Evolutionary conservation across 345 rosid species (phyloP).

Genomic region (Clarkia xantiana): DNA sequence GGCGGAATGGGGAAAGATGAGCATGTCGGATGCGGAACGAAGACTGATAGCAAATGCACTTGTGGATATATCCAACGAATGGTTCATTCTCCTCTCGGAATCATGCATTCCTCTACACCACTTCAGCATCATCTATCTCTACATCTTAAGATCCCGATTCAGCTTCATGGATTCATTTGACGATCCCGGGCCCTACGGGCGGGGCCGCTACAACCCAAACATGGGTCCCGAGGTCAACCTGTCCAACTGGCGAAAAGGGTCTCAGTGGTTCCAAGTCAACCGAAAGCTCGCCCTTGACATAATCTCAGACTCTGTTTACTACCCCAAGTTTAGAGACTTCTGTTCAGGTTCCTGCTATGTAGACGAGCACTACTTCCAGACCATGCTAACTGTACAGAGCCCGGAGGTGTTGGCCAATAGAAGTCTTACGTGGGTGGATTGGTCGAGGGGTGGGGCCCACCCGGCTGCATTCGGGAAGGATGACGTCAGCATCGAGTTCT

Average conservation of each 20-base stretch:
- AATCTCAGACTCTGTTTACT: constrained; percentile 14
- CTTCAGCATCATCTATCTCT: constrained; percentile 21
- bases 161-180: constrained; percentile 30
- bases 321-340: constrained; percentile 25
- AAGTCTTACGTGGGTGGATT: constrained; percentile 29
- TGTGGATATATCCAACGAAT: constrained; percentile 27
- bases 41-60: constrained; percentile 36
- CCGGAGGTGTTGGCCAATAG: constrained; percentile 28
- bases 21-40: constrained; percentile 35
- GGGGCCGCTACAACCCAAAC: constrained; percentile 23
- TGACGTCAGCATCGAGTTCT: constrained; percentile 19
- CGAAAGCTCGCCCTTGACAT: constrained; percentile 19
- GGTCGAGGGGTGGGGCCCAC: constrained; percentile 37
- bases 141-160: constrained; percentile 21
- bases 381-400: constrained; percentile 21
- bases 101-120: constrained; percentile 31
- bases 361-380: constrained; percentile 34
- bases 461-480: constrained; percentile 29
- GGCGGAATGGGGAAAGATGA: constrained; percentile 35
- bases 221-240: constrained; percentile 30
- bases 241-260: constrained; percentile 34
- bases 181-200: constrained; percentile 22
- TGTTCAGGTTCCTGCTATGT: constrained; percentile 29
- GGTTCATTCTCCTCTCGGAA: constrained; percentile 30
- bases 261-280: constrained; percentile 34